phyloP scores from a whole-genome alignment of 306 rosid species.

The Fragaria ananassa region DNA sequence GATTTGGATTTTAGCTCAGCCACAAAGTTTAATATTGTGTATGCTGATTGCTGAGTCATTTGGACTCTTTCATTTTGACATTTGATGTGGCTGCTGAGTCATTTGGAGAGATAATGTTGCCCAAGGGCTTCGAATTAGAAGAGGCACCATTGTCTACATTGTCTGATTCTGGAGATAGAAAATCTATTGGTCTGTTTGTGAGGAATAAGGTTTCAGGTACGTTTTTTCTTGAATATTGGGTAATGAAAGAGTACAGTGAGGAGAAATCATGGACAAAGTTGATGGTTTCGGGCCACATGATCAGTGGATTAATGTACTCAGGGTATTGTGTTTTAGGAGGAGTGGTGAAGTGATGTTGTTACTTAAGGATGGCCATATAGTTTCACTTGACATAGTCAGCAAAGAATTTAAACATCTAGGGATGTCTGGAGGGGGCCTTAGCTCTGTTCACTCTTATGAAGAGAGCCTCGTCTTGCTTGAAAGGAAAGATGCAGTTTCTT shows the following conservation, averaged over 20 bases:
- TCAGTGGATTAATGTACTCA: too few relatives aligned
- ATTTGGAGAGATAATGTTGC: not conserved
- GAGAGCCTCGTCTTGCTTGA: not conserved
- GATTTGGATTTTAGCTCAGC: too few relatives aligned
- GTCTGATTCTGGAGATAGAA: not conserved
- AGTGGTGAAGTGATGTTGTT: not conserved
- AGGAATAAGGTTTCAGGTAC: too few relatives aligned
- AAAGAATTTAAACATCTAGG: not conserved
- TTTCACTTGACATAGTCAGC: not conserved
- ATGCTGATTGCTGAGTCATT: not conserved
- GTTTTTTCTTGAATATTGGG: not conserved
- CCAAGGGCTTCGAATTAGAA: not conserved
- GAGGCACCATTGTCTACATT: not conserved
- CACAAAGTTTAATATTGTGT: not conserved
- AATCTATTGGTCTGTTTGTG: not conserved
- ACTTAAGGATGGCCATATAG: not conserved
- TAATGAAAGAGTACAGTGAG: not conserved
- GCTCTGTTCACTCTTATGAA: not conserved
- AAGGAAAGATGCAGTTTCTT: not conserved
- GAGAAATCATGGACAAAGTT: too few relatives aligned
- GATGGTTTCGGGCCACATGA: too few relatives aligned
- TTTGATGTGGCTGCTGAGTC: not conserved
- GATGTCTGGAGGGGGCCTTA: not conserved
- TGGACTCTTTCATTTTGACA: not conserved
- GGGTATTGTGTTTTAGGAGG: not conserved